Evolutionary conservation across 2,329 filamentous ascomycete genomes (phyloP).

Genomic region (Drechslerella dactyloides): DNA sequence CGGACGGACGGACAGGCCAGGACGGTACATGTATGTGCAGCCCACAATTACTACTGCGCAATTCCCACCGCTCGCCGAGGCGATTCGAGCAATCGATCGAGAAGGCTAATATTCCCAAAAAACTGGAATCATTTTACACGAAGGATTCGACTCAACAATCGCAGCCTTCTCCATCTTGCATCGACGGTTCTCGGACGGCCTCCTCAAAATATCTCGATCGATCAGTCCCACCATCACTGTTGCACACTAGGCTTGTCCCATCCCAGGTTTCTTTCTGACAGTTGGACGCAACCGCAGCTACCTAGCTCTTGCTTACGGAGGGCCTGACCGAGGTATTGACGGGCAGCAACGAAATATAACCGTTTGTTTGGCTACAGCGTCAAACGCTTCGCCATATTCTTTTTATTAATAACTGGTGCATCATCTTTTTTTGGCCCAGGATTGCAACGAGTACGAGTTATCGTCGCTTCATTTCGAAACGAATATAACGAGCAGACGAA

Average conservation of each 20-base stretch:
- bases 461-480: too few species aligned
- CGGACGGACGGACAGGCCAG: too few species aligned
- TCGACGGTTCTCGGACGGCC: neutral
- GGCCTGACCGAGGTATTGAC: neutral
- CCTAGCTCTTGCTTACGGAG: neutral
- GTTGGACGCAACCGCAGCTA: neutral
- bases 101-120: neutral
- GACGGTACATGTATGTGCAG: too few species aligned
- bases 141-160: too few species aligned
- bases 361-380: neutral
- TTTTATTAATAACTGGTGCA: neutral
- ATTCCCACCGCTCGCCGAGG: constrained; percentile 3
- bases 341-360: neutral
- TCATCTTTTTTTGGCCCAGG: constrained; percentile 19
- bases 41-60: constrained; percentile 9
- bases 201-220: neutral
- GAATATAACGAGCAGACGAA: too few species aligned
- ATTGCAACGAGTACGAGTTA: neutral
- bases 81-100: neutral
- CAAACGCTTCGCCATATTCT: neutral
- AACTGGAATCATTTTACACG: neutral
- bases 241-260: neutral
- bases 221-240: neutral
- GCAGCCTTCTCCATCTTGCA: too few species aligned
- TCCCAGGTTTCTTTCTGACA: neutral